Conservation (phyloP, 768 basidiomycete genomes). For the Amanita rubescens region DNA sequence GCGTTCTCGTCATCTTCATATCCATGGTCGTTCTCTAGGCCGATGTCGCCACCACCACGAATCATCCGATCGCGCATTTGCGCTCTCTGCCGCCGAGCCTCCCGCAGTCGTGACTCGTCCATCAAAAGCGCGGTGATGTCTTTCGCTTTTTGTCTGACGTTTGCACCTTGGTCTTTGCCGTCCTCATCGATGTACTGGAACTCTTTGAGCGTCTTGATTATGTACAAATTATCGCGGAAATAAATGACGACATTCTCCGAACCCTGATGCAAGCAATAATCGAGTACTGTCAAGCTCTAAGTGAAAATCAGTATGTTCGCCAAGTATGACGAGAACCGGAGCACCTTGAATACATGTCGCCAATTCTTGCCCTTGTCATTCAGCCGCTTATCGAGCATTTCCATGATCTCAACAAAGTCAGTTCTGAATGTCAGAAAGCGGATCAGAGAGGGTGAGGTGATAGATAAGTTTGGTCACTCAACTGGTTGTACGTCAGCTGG, state of each 20-base stretch:
- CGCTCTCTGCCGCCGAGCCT: slow-evolving; percentile 78
- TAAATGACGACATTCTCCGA: slow-evolving; percentile 99
- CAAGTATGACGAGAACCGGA: slow-evolving; percentile 11
- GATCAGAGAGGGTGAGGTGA: not conserved
- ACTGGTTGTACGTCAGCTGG: slow-evolving; percentile 95
- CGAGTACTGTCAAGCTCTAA: slow-evolving; percentile 86
- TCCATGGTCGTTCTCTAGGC: slow-evolving; percentile 20
- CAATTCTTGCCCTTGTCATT: slow-evolving; percentile 99
- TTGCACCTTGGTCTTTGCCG: slow-evolving; percentile 97
- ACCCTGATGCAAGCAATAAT: slow-evolving; percentile 93
- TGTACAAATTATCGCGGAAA: slow-evolving; percentile 94
- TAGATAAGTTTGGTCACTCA: slow-evolving; percentile 1
- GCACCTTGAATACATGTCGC: slow-evolving; percentile 97
- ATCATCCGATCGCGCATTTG: slow-evolving; percentile 95
- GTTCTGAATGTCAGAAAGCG: slow-evolving; percentile 36
- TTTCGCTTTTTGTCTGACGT: slow-evolving; percentile 95
- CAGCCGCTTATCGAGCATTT: slow-evolving; percentile 97
- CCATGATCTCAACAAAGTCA: slow-evolving; percentile 99
- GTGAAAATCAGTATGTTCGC: slow-evolving; percentile 1
- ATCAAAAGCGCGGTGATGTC: slow-evolving; percentile 92
- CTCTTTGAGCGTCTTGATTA: slow-evolving; percentile 98
- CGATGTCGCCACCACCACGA: slow-evolving; percentile 39
- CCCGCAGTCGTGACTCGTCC: slow-evolving; percentile 78
- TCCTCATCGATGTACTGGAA: slow-evolving; percentile 96
- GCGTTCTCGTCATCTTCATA: slow-evolving; percentile 43